Conservation (phyloP, 306 rosid genomes). For the Myrica gale region DNA sequence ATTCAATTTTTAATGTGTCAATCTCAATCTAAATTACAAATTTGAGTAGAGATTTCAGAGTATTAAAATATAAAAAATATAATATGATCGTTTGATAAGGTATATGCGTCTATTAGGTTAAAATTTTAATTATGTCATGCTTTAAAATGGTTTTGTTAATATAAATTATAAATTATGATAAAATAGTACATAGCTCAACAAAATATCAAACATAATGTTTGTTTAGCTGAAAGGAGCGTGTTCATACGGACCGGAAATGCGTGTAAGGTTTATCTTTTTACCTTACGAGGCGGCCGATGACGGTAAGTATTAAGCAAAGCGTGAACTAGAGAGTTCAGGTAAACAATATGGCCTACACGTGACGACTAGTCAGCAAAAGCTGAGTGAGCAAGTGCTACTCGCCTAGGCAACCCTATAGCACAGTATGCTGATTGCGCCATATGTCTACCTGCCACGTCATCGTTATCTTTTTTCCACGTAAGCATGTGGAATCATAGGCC, state of each 20-base stretch:
- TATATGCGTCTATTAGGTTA: too few species aligned
- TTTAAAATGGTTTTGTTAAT: too few species aligned
- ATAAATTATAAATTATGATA: too few species aligned
- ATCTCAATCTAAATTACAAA: too few species aligned
- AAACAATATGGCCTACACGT: too few species aligned
- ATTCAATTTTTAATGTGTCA: too few species aligned
- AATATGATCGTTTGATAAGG: too few species aligned
- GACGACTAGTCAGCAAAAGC: neutral
- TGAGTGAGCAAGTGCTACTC: neutral
- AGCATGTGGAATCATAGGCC: neutral
- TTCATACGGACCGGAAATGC: neutral
- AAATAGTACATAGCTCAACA: too few species aligned
- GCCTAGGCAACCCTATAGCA: neutral
- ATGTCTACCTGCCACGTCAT: constrained; percentile 10
- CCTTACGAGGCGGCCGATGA: neutral
- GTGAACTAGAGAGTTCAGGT: neutral
- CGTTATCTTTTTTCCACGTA: neutral
- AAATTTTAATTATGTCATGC: too few species aligned
- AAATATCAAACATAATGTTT: neutral
- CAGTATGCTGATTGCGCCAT: neutral
- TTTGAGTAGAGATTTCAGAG: too few species aligned
- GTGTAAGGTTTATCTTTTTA: neutral
- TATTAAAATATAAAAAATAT: too few species aligned
- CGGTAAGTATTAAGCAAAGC: neutral
- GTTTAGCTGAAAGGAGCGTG: neutral